Evolutionary conservation across 2,329 filamentous ascomycete genomes (phyloP).

Genomic region (Colletotrichum karsti): DNA sequence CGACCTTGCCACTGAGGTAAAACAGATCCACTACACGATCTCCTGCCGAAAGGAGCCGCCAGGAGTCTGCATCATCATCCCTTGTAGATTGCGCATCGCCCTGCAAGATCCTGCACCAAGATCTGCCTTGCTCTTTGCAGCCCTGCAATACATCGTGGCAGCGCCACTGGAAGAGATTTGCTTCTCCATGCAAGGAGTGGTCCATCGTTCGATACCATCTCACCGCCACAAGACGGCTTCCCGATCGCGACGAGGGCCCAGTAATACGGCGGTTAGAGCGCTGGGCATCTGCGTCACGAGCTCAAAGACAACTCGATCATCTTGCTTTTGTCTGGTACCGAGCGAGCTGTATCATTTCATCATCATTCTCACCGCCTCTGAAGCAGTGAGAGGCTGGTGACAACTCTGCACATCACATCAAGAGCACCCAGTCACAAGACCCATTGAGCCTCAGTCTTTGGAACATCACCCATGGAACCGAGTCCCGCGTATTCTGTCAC

Average conservation of each 20-base stretch:
- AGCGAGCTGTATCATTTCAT: not conserved
- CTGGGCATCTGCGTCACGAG: not conserved
- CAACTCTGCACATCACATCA: not conserved
- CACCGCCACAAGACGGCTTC: not conserved
- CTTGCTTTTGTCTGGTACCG: slow-evolving; percentile 1
- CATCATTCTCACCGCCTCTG: not conserved
- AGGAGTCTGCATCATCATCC: not conserved
- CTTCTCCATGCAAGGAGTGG: slow-evolving; percentile 8
- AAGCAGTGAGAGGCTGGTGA: not conserved
- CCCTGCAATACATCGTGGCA: not conserved
- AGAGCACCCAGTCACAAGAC: not conserved
- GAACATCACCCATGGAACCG: too few relatives aligned
- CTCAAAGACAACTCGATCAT: not conserved
- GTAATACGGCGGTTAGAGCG: not conserved
- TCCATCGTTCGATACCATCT: not conserved
- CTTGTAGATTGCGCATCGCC: not conserved
- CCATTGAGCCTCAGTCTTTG: too few relatives aligned
- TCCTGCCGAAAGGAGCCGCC: not conserved
- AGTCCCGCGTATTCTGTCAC: too few relatives aligned
- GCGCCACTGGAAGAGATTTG: not conserved
- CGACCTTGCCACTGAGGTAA: not conserved
- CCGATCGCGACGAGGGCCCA: not conserved
- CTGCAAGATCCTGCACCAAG: slow-evolving; percentile 25
- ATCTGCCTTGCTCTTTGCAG: slow-evolving; percentile 3
- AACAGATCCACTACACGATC: not conserved